Evolutionary conservation across 345 rosid genomes (phyloP).

Genomic region (Angophora floribunda): DNA sequence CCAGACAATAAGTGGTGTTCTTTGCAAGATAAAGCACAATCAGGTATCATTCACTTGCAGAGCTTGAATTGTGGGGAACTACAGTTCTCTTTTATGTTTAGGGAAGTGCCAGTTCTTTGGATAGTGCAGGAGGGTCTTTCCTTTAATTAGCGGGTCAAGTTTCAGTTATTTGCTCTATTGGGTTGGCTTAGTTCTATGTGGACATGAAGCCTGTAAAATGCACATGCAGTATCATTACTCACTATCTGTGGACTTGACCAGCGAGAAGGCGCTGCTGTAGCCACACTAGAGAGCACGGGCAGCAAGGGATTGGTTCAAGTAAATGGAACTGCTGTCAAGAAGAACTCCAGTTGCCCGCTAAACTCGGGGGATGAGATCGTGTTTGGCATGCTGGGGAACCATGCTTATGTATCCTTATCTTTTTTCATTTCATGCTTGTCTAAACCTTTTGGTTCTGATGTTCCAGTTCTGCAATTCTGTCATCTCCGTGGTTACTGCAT

Average conservation of each 20-base stretch:
- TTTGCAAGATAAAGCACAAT: slow-evolving; percentile 56
- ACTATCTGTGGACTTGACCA: slow-evolving; percentile 77
- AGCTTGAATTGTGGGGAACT: not conserved
- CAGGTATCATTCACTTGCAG: slow-evolving; percentile 32
- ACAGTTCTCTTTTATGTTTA: not conserved
- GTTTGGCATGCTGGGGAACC: slow-evolving; percentile 48
- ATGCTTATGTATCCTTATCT: slow-evolving; percentile 80
- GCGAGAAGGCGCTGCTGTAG: slow-evolving; percentile 51
- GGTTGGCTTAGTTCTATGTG: slow-evolving; percentile 9
- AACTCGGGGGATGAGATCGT: slow-evolving; percentile 76
- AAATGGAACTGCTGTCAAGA: slow-evolving; percentile 49
- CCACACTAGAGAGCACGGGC: slow-evolving; percentile 61
- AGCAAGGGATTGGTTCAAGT: slow-evolving; percentile 61
- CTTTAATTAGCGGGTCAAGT: not conserved
- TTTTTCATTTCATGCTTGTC: not conserved
- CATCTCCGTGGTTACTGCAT: not conserved
- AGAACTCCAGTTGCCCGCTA: slow-evolving; percentile 24
- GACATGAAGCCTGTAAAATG: slow-evolving; percentile 51
- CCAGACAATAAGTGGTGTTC: slow-evolving; percentile 20
- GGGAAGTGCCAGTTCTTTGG: not conserved
- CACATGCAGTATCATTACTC: slow-evolving; percentile 55
- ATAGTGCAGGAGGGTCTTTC: not conserved
- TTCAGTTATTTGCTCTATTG: not conserved
- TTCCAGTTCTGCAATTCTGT: not conserved
- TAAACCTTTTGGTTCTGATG: not conserved